Evolutionary conservation across 2,329 filamentous ascomycete species (phyloP), one percentile per base, ranked within the genome.

Genomic region (Nemania sp.): DNA sequence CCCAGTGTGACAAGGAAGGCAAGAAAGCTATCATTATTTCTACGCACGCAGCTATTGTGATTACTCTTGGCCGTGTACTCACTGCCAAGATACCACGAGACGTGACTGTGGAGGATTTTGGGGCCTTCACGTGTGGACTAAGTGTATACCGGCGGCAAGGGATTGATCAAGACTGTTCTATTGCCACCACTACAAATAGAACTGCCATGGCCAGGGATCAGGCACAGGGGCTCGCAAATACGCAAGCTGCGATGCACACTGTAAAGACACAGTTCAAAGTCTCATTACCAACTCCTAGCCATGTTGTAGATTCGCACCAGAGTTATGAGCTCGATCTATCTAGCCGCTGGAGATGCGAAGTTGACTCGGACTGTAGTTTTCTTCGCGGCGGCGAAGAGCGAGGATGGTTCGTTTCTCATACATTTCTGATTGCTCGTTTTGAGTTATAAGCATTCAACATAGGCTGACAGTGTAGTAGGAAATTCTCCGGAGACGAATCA

Each of bases 21-120:
- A 77, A 81, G 33, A 84, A 82, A 64, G 81, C 89, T 0, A 79
- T 96, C 20, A 72, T 97, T 34, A 79, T 99, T 33, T 96, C 90
- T 73, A 88, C 90, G 1, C 94, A 99, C 75, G 94, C 94, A 1
- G 94, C 94, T 3, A 84, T 87, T 9, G 82, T 97, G 65, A 97
- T 99, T 68, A 88, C 89, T 7, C 82, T 94, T 61, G 93, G 93
- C 1, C 81, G 94, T 34, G 86, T 84, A 1, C 75, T 99, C 63
- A 97, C 92, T 2, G 91, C 91, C 0, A 65, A 72, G 17, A 86
- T 93, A 80, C 92, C 92, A 0, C 80, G 83, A 1, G 83, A 88
- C 67, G 77, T 84, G 24, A 83, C 82, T 6, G 81, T 81, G 47
- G 88, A 94, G 59, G 92, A 97, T 70, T 97, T 96, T 69, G 77